phyloP scores from a whole-genome alignment of 129 eudicot species.

The Tagetes erecta region DNA sequence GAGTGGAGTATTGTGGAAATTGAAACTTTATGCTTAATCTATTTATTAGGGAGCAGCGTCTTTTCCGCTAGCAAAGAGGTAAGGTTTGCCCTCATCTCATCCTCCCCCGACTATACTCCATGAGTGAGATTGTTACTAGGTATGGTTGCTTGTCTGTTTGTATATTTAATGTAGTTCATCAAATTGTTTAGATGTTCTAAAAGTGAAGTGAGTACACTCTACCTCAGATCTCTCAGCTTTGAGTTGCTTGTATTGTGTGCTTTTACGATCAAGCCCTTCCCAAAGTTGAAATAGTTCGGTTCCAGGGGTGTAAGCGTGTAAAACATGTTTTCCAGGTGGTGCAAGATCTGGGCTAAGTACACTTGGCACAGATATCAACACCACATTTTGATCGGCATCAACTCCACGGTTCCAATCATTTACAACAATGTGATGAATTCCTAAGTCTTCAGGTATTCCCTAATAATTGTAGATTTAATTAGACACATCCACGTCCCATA shows the following conservation, averaged over 20 bases:
- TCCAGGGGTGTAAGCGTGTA: conserved; percentile 96
- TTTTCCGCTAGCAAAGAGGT: too few relatives aligned
- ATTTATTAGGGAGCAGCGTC: neutral
- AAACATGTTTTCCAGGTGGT: conserved; percentile 87
- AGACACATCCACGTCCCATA: neutral
- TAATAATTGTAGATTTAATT: conserved; percentile 25
- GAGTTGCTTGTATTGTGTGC: conserved; percentile 77
- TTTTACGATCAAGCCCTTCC: conserved; percentile 88
- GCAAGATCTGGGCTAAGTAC: conserved; percentile 85
- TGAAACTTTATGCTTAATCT: neutral
- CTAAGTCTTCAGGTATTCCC: conserved; percentile 81
- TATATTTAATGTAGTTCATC: conserved; percentile 5
- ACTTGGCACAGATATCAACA: conserved; percentile 88
- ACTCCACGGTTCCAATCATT: conserved; percentile 96
- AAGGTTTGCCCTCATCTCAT: too few relatives aligned
- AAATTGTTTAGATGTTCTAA: neutral
- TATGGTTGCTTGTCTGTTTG: too few relatives aligned
- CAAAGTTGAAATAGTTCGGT: conserved; percentile 84
- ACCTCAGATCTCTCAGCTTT: conserved; percentile 91
- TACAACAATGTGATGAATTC: conserved; percentile 94
- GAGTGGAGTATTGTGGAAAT: neutral
- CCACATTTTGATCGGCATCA: conserved; percentile 98
- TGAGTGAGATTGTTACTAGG: too few relatives aligned
- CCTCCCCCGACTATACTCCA: too few relatives aligned
- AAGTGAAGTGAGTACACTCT: conserved; percentile 11